These are phyloP conservation scores for Podospora appendiculata DNA, from an alignment of 495 filamentous ascomycete species.

Conservation along the genomic window DNA sequence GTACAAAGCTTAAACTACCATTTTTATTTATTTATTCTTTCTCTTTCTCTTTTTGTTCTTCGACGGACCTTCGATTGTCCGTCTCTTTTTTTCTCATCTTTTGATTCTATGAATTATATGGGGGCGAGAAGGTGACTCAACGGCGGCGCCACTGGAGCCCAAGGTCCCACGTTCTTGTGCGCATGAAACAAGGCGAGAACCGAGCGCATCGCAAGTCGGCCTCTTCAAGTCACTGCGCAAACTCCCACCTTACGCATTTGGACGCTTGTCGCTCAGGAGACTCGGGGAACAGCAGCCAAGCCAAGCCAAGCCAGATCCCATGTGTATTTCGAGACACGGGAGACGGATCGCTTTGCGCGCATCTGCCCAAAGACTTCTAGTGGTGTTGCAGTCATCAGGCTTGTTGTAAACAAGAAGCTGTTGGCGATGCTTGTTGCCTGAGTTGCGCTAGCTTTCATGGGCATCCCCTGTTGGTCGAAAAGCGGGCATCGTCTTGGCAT, in stretches of 20 bases:
- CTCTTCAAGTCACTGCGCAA: neutral
- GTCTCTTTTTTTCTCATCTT: neutral
- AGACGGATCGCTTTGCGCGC: neutral
- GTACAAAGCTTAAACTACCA: too few species aligned
- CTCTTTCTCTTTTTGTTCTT: too few species aligned
- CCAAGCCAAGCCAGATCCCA: neutral
- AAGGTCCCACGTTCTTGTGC: neutral
- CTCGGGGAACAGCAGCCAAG: neutral
- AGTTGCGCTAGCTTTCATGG: neutral
- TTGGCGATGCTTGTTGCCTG: conserved; percentile 1
- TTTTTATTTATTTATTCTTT: too few species aligned
- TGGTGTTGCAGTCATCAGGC: conserved; percentile 1
- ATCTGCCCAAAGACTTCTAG: neutral
- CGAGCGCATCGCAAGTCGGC: too few species aligned
- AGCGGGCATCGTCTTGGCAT: neutral
- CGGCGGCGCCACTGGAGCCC: neutral
- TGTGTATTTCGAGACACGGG: neutral
- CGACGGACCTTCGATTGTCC: too few species aligned
- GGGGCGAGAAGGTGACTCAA: neutral
- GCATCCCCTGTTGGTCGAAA: neutral
- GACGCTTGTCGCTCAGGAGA: neutral
- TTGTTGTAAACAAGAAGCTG: neutral
- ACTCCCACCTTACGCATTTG: neutral
- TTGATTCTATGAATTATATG: neutral
- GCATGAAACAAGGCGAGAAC: neutral